Percentiles rank a stretch among this genome's conserved stretches.
Evolutionary conservation across 1,284 basidiomycete genomes (phyloP).

Genomic region (Rhodotorula glutinis): DNA sequence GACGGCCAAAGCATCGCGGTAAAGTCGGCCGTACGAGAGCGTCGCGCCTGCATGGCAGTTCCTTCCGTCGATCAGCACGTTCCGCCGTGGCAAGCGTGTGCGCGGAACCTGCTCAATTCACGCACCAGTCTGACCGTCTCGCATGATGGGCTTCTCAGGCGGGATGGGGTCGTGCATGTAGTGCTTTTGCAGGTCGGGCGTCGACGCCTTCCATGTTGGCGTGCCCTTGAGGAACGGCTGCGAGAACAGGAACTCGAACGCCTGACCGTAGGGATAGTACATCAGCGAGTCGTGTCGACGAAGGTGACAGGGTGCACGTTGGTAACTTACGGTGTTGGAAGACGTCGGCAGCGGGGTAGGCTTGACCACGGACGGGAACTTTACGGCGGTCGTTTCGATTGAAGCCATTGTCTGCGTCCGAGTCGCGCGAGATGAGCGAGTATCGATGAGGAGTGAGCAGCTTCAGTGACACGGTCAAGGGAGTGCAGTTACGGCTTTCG

Average conservation of each 20-base stretch:
- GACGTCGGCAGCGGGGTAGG: constrained; percentile 13
- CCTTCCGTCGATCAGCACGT: too few species aligned
- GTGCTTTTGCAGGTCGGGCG: constrained; percentile 25
- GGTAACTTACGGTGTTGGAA: constrained; percentile 18
- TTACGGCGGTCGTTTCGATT: constrained; percentile 17
- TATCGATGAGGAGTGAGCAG: too few species aligned
- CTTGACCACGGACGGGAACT: constrained; percentile 16
- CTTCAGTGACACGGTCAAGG: too few species aligned
- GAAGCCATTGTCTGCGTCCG: constrained; percentile 9
- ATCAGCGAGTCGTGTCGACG: not conserved
- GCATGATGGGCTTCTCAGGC: constrained; percentile 30
- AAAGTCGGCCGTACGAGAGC: constrained; percentile 30
- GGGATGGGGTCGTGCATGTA: constrained; percentile 19
- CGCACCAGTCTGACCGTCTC: constrained; percentile 34
- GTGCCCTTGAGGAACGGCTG: constrained; percentile 36
- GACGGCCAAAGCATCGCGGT: constrained; percentile 29
- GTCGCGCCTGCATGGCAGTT: constrained; percentile 14
- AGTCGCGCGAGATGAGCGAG: not conserved
- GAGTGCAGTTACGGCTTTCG: too few species aligned
- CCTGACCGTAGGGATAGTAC: not conserved
- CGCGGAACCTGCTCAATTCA: not conserved
- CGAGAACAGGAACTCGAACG: constrained; percentile 38
- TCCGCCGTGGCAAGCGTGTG: not conserved
- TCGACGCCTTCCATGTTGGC: constrained; percentile 18
- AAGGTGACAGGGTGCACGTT: too few species aligned